Evolutionary conservation across 2,329 filamentous ascomycete species (phyloP).

Genomic region (Penicillium olsonii): DNA sequence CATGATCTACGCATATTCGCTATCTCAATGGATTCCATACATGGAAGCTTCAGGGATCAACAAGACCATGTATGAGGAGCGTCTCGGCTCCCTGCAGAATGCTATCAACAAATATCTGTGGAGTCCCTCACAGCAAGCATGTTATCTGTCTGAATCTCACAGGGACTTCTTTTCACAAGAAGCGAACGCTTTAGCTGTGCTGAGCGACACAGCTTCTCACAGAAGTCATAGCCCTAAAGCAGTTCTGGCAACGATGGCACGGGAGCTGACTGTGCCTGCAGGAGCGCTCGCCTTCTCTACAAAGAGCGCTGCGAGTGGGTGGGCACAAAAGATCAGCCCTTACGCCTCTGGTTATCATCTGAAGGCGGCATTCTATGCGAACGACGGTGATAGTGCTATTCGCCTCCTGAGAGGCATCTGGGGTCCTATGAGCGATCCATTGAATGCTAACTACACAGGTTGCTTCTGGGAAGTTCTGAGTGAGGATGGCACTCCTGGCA

Average conservation of each 20-base stretch:
- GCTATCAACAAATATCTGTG: constrained; percentile 14
- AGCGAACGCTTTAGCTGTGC: background rate
- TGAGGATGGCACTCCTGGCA: constrained; percentile 9
- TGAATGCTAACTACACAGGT: constrained; percentile 15
- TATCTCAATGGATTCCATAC: constrained; percentile 14
- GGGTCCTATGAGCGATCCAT: constrained; percentile 14
- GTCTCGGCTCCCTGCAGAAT: constrained; percentile 2
- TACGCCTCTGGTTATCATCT: constrained; percentile 17
- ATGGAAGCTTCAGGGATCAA: constrained; percentile 6
- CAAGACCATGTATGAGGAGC: constrained; percentile 2
- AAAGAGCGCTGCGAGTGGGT: constrained; percentile 7
- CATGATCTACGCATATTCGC: constrained; percentile 11
- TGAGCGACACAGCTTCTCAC: too few species aligned
- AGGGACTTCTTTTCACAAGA: constrained; percentile 17
- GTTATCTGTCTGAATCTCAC: too few species aligned
- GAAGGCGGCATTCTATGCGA: constrained; percentile 10
- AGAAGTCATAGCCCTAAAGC: too few species aligned
- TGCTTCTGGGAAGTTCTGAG: constrained; percentile 14
- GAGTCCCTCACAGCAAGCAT: too few species aligned
- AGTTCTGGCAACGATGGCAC: constrained; percentile 10
- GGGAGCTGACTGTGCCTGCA: constrained; percentile 6
- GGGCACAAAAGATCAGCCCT: constrained; percentile 11
- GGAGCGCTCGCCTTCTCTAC: constrained; percentile 15
- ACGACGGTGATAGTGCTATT: constrained; percentile 10
- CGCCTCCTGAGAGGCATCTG: constrained; percentile 10